Evolutionary conservation across 2,329 filamentous ascomycete genomes (phyloP), one percentile per base, ranked within the genome.

Genomic region (Fusarium sp.): DNA sequence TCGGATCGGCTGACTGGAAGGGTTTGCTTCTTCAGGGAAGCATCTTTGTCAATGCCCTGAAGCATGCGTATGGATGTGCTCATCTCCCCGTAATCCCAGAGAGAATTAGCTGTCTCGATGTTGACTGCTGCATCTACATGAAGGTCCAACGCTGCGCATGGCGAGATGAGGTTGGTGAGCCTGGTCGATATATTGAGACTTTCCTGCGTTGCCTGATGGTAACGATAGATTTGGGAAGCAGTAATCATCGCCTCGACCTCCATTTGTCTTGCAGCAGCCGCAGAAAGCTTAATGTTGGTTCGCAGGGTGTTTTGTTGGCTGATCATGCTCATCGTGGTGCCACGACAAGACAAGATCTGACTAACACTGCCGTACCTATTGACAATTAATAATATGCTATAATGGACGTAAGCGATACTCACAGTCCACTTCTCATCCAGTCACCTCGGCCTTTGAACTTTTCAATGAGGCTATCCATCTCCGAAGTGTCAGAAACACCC

Each of bases 71-170:
- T 97, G 0, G 96, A 97, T 0, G 92, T 89, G 20, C 90, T 88
- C 82, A 93, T 92, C 78, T 99, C 95, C 14, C 94, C 94, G 75
- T 97, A 92, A 65, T 96, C 93, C 95, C 96, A 99, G 1, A 99
- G 82, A 8, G 96, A 93, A 73, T 92, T 93, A 13, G 96, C 94
- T 9, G 92, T 88, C 77, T 98, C 96, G 54, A 95, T 87, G 67
- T 90, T 89, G 39, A 94, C 88, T 14, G 90, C 90, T 14, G 90
- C 92, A 74, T 94, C 91, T 44, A 97, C 88, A 58, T 89, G 87
- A 3, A 98, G 80, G 0, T 91, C 92, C n/a, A 93, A 79, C 0
- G 87, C 83, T 62, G 86, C 84, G 75, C 92, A 96, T 5, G 89
- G 83, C 7, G 83, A 76, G n/a, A 94, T 87, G 26, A 98, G 84